Conservation (phyloP, 176 grass and related monocot species). For the Thinopyrum elongatum region DNA sequence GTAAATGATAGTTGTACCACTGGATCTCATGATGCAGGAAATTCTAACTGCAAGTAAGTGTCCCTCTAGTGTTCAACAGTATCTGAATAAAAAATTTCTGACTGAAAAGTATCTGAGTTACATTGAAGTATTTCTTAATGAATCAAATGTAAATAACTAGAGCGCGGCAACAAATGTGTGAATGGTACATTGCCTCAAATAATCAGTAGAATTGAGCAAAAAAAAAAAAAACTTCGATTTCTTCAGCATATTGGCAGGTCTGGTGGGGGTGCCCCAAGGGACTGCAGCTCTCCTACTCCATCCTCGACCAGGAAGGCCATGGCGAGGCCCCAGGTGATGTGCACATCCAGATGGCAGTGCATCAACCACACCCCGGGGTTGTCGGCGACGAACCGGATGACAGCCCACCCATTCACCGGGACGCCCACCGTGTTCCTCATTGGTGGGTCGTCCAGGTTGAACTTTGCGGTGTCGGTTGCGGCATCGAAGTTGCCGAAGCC, state of each 20-base stretch:
- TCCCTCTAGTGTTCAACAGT: not conserved
- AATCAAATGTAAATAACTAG: conserved; percentile 2
- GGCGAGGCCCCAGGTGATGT: conserved; percentile 94
- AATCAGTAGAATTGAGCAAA: conserved; percentile 10
- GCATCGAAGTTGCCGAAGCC: conserved; percentile 82
- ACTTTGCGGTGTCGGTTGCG: conserved; percentile 44
- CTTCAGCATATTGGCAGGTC: conserved; percentile 75
- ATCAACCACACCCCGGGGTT: conserved; percentile 96
- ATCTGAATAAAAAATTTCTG: not conserved
- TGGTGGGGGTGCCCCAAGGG: conserved; percentile 49
- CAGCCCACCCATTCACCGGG: conserved; percentile 88
- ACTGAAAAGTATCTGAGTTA: too few relatives aligned
- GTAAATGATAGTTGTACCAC: not conserved
- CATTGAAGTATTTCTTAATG: conserved; percentile 18
- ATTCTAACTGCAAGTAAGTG: not conserved
- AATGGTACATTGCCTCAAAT: not conserved
- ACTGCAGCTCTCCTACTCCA: conserved; percentile 63
- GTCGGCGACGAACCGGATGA: conserved; percentile 76
- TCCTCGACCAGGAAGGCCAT: conserved; percentile 91
- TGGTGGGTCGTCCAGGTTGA: conserved; percentile 83
- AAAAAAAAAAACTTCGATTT: not conserved
- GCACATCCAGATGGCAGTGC: conserved; percentile 90
- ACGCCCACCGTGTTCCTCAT: conserved; percentile 87
- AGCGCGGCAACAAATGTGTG: conserved; percentile 11
- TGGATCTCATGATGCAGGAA: not conserved